phyloP scores from a whole-genome alignment of 106 monocot species.

The Posidonia australis region DNA sequence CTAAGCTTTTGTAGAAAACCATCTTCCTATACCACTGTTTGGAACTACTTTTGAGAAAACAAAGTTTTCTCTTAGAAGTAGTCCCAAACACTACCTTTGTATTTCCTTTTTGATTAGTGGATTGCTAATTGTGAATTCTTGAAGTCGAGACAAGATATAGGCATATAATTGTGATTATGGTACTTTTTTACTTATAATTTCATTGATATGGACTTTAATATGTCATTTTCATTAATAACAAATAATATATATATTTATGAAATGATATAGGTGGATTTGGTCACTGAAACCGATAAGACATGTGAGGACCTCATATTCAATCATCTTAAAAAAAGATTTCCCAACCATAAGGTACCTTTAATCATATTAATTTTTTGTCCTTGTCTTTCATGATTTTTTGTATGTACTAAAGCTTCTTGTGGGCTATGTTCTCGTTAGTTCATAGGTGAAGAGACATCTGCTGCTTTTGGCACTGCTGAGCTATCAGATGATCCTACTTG shows the following conservation, averaged over 20 bases:
- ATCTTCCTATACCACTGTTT: no score
- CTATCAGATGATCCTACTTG: conserved; percentile 85
- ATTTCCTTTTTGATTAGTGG: no score
- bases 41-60: no score
- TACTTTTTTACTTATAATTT: no score
- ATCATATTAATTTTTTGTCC: not conserved
- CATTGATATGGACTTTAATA: no score
- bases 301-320: conserved; percentile 85
- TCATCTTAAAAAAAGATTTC: conserved; percentile 71
- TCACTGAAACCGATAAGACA: conserved; percentile 90
- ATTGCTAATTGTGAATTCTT: no score
- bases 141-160: no score
- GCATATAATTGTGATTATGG: no score
- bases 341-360: conserved; percentile 60
- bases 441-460: conserved; percentile 89
- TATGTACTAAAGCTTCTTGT: not conserved
- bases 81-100: no score
- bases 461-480: conserved; percentile 57
- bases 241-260: not conserved
- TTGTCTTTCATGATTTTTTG: conserved; percentile 1
- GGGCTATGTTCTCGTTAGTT: conserved; percentile 27
- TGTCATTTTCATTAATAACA: not conserved
- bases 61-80: no score
- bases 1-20: no score
- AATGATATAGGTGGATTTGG: conserved; percentile 84